phyloP scores from a whole-genome alignment of 2,329 filamentous ascomycete species.

The Chaetothyriales sp. region DNA sequence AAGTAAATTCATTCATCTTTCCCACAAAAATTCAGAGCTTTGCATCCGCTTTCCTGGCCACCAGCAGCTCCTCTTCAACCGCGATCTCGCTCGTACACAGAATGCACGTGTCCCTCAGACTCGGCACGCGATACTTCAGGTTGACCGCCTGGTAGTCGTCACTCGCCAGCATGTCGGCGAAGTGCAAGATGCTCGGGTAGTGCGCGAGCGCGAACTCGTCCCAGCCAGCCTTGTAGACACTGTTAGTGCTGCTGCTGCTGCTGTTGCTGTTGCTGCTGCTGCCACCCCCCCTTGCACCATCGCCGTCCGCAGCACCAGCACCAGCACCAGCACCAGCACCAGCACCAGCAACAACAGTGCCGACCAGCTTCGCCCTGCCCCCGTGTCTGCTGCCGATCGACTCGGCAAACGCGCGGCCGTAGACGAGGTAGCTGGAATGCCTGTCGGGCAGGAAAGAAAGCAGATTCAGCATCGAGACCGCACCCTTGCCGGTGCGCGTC shows the following conservation, averaged over 20 bases:
- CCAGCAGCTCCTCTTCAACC: constrained; percentile 18
- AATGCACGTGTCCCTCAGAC: constrained; percentile 38
- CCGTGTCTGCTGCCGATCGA: constrained; percentile 38
- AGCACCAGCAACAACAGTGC: constrained; percentile 39
- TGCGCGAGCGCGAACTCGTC: constrained; percentile 51
- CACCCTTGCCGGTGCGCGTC: constrained; percentile 22
- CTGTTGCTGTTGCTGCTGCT: no score
- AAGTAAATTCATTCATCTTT: no score
- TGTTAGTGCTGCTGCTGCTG: no score
- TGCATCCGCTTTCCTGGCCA: constrained; percentile 4
- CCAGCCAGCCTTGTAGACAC: constrained; percentile 40
- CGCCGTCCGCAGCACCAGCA: no score
- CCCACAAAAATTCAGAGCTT: no score
- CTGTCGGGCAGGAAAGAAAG: constrained; percentile 40
- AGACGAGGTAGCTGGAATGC: constrained; percentile 35
- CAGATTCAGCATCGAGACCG: constrained; percentile 50
- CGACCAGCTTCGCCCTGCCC: constrained; percentile 47
- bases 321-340: no score
- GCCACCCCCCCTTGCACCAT: no score
- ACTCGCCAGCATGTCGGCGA: constrained; percentile 44
- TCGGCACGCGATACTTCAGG: constrained; percentile 34
- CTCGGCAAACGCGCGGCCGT: constrained; percentile 34
- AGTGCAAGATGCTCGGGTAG: constrained; percentile 47
- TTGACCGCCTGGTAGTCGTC: constrained; percentile 46
- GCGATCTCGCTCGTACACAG: constrained; percentile 39